phyloP scores from a whole-genome alignment of 2,329 filamentous ascomycete genomes.

The Neopestalotiopsis sp. region DNA sequence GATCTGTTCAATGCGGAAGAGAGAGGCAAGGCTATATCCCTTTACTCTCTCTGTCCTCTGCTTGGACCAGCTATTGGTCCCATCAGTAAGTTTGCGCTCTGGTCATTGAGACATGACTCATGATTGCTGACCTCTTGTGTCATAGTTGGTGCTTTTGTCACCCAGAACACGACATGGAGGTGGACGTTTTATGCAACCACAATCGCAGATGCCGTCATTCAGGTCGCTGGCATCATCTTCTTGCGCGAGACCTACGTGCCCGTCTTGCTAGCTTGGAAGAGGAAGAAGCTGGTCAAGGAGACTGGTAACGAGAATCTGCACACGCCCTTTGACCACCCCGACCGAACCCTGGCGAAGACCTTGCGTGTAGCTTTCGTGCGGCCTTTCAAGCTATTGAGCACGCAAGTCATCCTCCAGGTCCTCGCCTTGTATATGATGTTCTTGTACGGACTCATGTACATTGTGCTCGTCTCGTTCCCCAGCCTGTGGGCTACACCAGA shows the following conservation, averaged over 20 bases:
- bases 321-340: slow-evolving; percentile 58
- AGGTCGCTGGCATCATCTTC: slow-evolving; percentile 62
- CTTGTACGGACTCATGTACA: slow-evolving; percentile 57
- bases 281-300: slow-evolving; percentile 58
- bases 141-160: slow-evolving; percentile 66
- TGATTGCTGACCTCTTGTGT: background rate
- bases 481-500: slow-evolving; percentile 45
- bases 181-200: slow-evolving; percentile 76
- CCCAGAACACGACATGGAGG: slow-evolving; percentile 69
- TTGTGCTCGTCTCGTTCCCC: slow-evolving; percentile 55
- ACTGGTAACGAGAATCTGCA: slow-evolving; percentile 57
- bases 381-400: slow-evolving; percentile 55
- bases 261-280: slow-evolving; percentile 64
- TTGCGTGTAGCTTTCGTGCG: slow-evolving; percentile 49
- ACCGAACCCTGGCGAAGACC: slow-evolving; percentile 36
- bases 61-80: slow-evolving; percentile 71
- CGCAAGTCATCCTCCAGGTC: slow-evolving; percentile 58
- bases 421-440: slow-evolving; percentile 60
- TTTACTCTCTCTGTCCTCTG: slow-evolving; percentile 68
- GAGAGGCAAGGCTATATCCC: slow-evolving; percentile 65
- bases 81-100: slow-evolving; percentile 40
- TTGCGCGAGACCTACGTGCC: slow-evolving; percentile 72
- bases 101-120: background rate
- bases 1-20: slow-evolving; percentile 63
- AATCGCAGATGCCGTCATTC: slow-evolving; percentile 66